Evolutionary conservation across 192 early-diverging fungal species (phyloP).

Genomic region (Coemansia sp.): DNA sequence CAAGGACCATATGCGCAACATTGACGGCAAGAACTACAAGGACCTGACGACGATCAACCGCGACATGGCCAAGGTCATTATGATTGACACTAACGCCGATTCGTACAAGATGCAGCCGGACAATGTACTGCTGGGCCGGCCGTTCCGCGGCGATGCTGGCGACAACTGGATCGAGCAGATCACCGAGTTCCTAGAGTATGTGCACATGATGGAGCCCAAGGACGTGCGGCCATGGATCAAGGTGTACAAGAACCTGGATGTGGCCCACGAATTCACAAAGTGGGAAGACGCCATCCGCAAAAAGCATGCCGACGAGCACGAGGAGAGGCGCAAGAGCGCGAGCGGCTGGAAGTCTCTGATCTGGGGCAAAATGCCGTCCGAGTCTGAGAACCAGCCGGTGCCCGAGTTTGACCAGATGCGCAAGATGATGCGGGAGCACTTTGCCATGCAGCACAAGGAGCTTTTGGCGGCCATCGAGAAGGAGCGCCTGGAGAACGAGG

Average conservation of each 20-base stretch:
- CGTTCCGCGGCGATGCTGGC: conserved; percentile 77
- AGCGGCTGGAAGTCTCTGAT: conserved; percentile 56
- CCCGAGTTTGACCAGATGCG: conserved; percentile 63
- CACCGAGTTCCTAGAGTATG: conserved; percentile 82
- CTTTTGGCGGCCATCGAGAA: conserved; percentile 64
- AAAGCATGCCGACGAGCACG: conserved; percentile 62
- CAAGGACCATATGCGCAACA: conserved; percentile 85
- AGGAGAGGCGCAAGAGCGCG: conserved; percentile 57
- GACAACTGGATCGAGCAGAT: conserved; percentile 80
- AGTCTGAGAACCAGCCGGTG: conserved; percentile 60
- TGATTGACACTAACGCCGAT: conserved; percentile 86
- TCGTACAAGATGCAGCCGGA: conserved; percentile 87
- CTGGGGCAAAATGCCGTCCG: conserved; percentile 35
- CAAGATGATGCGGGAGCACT: conserved; percentile 55
- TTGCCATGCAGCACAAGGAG: conserved; percentile 66
- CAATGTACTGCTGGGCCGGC: conserved; percentile 78
- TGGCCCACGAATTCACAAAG: conserved; percentile 63
- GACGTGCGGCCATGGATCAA: conserved; percentile 71
- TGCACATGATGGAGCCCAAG: conserved; percentile 68
- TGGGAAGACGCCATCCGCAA: conserved; percentile 67
- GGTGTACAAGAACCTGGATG: conserved; percentile 63
- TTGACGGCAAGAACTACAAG: conserved; percentile 79
- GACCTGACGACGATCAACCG: conserved; percentile 92
- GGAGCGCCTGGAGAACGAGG: conserved; percentile 64
- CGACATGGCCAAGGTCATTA: conserved; percentile 87